phyloP scores from a whole-genome alignment of 257 asterid genomes.

The Catharanthus roseus region DNA sequence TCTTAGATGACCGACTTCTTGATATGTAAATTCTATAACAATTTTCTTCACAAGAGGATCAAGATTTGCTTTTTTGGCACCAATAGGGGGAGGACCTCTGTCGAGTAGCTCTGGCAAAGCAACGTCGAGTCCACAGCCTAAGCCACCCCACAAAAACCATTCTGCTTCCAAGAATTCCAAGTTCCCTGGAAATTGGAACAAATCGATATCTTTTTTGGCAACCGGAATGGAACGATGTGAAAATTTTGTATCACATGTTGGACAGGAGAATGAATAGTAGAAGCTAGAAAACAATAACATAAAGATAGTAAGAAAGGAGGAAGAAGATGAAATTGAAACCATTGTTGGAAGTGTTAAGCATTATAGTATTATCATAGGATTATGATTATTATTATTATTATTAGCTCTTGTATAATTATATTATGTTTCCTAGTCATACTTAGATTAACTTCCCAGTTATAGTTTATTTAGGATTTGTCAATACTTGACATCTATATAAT shows the following conservation, averaged over 20 bases:
- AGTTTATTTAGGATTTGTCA: no score
- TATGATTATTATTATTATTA: no score
- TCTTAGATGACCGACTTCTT: conserved; percentile 34
- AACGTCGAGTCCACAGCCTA: conserved; percentile 41
- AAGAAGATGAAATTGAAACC: not conserved
- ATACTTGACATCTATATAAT: no score
- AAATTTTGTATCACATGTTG: no score
- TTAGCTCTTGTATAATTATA: no score
- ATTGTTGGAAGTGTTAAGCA: not conserved
- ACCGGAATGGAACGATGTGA: conserved; percentile 16
- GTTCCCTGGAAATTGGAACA: conserved; percentile 36
- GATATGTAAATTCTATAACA: conserved; percentile 27
- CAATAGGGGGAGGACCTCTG: conserved; percentile 47
- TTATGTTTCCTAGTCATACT: no score
- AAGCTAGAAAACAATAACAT: not conserved
- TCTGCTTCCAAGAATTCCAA: conserved; percentile 45
- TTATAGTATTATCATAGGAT: no score
- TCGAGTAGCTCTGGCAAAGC: conserved; percentile 25
- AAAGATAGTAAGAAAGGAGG: not conserved
- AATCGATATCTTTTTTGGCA: conserved; percentile 21
- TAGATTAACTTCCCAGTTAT: no score
- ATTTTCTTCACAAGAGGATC: conserved; percentile 15
- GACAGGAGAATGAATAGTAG: not conserved
- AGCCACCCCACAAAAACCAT: conserved; percentile 28
- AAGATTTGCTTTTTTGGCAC: conserved; percentile 37